Evolutionary conservation across 2,329 filamentous ascomycete species (phyloP).

Genomic region (Stagonosporopsis chrysanthemi): DNA sequence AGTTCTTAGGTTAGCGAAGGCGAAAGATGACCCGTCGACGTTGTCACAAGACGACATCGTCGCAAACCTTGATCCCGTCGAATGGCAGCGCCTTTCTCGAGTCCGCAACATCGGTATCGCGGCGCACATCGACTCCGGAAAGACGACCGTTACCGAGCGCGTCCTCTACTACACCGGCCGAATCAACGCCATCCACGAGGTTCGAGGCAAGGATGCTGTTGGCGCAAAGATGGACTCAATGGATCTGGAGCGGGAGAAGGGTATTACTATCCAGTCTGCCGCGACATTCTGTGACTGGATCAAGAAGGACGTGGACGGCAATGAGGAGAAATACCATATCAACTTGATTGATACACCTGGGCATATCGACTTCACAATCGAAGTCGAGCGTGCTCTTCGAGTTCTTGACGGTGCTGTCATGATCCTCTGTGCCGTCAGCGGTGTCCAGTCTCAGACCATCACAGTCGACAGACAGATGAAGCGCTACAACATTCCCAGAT

Average conservation of each 20-base stretch:
- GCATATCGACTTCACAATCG: conserved; percentile 99
- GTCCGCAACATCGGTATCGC: conserved; percentile 99
- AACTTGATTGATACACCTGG: conserved; percentile 99
- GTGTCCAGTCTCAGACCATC: conserved; percentile 97
- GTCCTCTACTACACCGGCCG: conserved; percentile 98
- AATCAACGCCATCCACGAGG: conserved; percentile 97
- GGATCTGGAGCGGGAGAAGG: conserved; percentile 97
- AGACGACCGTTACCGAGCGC: conserved; percentile 95
- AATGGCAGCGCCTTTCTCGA: conserved; percentile 77
- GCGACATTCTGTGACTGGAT: conserved; percentile 98
- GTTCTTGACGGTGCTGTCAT: conserved; percentile 97
- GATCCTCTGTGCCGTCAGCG: conserved; percentile 97
- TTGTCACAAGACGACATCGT: conserved; percentile 73
- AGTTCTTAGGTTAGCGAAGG: conserved; percentile 58
- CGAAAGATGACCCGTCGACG: conserved; percentile 62
- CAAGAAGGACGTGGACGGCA: conserved; percentile 73
- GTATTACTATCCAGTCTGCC: conserved; percentile 98
- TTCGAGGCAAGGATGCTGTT: conserved; percentile 90
- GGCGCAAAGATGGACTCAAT: conserved; percentile 99
- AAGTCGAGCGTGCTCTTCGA: conserved; percentile 92
- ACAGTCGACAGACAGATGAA: conserved; percentile 99
- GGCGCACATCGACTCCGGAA: conserved; percentile 97
- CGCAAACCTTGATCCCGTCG: conserved; percentile 79
- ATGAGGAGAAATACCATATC: conserved; percentile 92
- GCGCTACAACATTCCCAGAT: conserved; percentile 92